Evolutionary conservation across 1,139 yeast genomes (phyloP).

Genomic region (Candida tropicalis): DNA sequence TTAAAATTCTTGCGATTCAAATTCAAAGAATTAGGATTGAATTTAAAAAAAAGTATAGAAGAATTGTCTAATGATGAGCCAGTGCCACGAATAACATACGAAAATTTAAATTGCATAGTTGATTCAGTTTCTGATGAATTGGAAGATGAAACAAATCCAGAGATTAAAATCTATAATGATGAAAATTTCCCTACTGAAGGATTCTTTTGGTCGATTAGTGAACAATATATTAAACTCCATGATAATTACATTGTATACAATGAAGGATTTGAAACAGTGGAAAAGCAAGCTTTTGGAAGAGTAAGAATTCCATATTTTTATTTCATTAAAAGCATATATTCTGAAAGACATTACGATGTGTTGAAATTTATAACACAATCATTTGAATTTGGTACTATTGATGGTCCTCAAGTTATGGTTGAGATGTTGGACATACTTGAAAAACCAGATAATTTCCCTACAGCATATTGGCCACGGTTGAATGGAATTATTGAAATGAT

Average conservation of each 20-base stretch:
- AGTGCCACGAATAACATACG: constrained; percentile 1
- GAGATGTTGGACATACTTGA: neutral
- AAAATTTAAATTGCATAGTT: neutral
- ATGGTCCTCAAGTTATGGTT: neutral
- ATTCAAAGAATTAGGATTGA: constrained; percentile 13
- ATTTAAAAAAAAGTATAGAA: constrained; percentile 2
- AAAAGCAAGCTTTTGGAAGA: constrained; percentile 4
- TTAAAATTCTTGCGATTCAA: constrained; percentile 13
- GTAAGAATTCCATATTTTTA: constrained; percentile 9
- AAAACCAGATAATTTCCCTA: neutral
- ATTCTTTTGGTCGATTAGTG: constrained; percentile 1
- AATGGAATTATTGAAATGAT: neutral
- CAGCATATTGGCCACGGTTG: constrained; percentile 1
- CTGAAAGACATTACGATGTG: constrained; percentile 17
- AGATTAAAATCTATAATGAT: constrained; percentile 9
- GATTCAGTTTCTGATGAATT: neutral
- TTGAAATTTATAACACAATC: constrained; percentile 13
- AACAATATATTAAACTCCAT: constrained; percentile 5
- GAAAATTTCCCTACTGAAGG: constrained; percentile 12
- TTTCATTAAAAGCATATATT: constrained; percentile 18
- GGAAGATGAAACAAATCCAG: constrained; percentile 9
- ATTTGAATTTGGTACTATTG: neutral
- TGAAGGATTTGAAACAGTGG: constrained; percentile 7
- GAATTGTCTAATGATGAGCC: neutral
- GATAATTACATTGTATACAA: constrained; percentile 3